phyloP scores from a whole-genome alignment of 345 rosid genomes.

The Salix caprea region DNA sequence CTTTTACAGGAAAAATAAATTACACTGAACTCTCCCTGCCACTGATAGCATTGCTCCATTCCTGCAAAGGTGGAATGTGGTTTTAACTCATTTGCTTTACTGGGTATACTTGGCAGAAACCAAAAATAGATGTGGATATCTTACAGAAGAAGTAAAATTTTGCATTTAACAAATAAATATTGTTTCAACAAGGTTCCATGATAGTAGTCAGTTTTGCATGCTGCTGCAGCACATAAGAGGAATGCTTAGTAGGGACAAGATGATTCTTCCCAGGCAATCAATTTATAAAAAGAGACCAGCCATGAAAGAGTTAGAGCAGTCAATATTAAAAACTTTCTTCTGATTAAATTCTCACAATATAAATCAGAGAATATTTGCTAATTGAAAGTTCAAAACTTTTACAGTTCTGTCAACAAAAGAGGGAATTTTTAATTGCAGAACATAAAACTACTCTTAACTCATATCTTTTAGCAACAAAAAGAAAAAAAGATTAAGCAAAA shows the following conservation, averaged over 20 bases:
- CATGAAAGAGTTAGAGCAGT: not conserved
- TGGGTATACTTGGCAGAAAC: constrained; percentile 5
- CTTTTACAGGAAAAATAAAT: constrained; percentile 24
- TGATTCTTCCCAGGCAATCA: not conserved
- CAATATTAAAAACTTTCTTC: not conserved
- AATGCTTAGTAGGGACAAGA: not conserved
- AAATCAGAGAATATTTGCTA: not conserved
- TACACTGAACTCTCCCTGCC: constrained; percentile 54
- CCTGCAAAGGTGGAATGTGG: constrained; percentile 42
- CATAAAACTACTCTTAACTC: not conserved
- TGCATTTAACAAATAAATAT: not conserved
- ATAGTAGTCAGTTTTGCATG: not conserved
- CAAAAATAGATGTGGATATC: not conserved
- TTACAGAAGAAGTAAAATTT: not conserved
- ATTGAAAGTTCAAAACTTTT: not conserved
- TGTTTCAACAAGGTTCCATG: not conserved
- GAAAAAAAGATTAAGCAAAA: not conserved
- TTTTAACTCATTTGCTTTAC: constrained; percentile 9
- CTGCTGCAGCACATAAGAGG: not conserved
- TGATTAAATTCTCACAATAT: not conserved
- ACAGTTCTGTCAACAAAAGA: not conserved
- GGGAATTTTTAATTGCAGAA: not conserved
- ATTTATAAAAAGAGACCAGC: not conserved
- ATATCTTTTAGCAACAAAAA: not conserved
- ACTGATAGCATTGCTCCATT: constrained; percentile 46